Evolutionary conservation across 73 alveolate species (phyloP).

Genomic region (Breviolum minutum): DNA sequence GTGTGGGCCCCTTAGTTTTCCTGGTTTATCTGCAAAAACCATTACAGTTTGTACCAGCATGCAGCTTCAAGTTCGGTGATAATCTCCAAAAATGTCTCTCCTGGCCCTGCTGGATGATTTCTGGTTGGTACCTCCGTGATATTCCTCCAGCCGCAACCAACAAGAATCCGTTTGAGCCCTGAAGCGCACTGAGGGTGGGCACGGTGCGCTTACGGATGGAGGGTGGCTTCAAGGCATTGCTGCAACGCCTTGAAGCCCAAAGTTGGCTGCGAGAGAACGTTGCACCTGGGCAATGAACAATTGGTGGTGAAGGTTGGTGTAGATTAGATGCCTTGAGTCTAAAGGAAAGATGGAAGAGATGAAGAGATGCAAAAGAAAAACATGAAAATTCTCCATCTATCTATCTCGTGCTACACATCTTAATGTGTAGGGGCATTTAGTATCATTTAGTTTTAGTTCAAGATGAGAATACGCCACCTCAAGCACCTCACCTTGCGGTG

Average conservation of each 20-base stretch:
- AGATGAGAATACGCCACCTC: too few species aligned
- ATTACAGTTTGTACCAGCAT: too few species aligned
- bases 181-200: conserved; percentile 35
- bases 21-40: too few species aligned
- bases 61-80: too few species aligned
- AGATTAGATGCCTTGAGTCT: neutral
- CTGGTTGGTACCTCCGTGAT: too few species aligned
- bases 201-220: conserved; percentile 44
- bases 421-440: neutral
- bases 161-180: neutral
- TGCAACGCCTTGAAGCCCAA: conserved; percentile 27
- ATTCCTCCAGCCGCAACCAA: too few species aligned
- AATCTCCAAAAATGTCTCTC: too few species aligned
- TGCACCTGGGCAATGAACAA: neutral
- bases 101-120: too few species aligned
- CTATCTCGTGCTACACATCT: too few species aligned
- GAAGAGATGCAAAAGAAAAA: neutral
- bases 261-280: conserved; percentile 52
- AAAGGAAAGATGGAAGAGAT: neutral
- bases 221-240: conserved; percentile 53
- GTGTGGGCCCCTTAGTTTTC: too few species aligned
- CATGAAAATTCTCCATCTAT: too few species aligned
- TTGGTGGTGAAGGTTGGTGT: neutral
- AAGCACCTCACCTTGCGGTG: neutral
- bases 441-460: neutral